phyloP scores from a whole-genome alignment of 805 yeast species.

The Candida awuae region DNA sequence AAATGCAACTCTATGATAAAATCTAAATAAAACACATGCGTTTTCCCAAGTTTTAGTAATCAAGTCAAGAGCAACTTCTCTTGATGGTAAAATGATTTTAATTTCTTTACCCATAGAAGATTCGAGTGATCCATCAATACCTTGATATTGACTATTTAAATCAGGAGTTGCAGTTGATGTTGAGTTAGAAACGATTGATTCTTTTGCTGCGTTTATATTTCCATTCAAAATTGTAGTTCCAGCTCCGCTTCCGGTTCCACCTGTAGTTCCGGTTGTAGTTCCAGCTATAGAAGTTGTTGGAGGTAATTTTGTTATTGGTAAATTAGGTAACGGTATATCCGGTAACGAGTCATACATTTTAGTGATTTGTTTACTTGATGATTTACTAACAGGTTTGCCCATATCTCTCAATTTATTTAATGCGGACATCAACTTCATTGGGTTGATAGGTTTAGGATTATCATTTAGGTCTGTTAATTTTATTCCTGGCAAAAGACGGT shows the following conservation, averaged over 20 bases:
- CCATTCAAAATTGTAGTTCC: too few relatives aligned
- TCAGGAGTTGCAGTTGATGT: constrained; percentile 3
- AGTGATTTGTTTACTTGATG: constrained; percentile 19
- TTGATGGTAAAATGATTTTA: constrained; percentile 65
- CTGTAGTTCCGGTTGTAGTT: too few relatives aligned
- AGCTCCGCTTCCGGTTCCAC: too few relatives aligned
- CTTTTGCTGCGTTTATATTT: not conserved
- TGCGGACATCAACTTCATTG: constrained; percentile 26
- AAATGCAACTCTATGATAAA: constrained; percentile 79
- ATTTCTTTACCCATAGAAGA: constrained; percentile 38
- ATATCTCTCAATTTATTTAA: constrained; percentile 23
- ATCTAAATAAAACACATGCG: constrained; percentile 78
- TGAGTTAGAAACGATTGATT: constrained; percentile 1
- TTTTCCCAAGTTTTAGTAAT: constrained; percentile 75
- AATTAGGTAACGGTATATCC: constrained; percentile 25
- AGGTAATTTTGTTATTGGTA: constrained; percentile 19
- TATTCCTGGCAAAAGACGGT: constrained; percentile 26
- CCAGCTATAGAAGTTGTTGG: constrained; percentile 1
- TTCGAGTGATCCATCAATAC: constrained; percentile 33
- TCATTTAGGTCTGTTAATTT: constrained; percentile 27
- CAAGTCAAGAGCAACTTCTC: constrained; percentile 60
- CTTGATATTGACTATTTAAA: constrained; percentile 18
- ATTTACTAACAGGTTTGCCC: constrained; percentile 15
- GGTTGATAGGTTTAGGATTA: constrained; percentile 27
- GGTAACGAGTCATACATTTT: constrained; percentile 24